A percentile compares a stretch with the other conserved stretches of the same genome.
phyloP scores from a whole-genome alignment of 2,329 filamentous ascomycete species.

The Fusarium humuli region DNA sequence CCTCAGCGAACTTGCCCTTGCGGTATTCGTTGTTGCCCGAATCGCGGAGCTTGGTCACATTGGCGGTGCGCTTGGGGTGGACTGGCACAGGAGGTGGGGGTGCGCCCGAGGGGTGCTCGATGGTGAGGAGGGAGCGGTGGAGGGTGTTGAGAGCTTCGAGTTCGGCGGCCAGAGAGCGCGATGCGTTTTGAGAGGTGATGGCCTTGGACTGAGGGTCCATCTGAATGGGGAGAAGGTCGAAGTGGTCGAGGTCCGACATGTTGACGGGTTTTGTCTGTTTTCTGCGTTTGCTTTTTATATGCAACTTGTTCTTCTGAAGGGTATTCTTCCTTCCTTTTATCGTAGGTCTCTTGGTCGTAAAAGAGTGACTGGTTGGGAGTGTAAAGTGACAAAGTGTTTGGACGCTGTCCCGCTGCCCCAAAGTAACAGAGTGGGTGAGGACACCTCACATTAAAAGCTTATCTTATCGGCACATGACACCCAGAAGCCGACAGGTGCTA shows the following conservation, averaged over 20 bases:
- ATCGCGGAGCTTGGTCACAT: constrained; percentile 92
- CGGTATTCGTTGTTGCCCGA: constrained; percentile 85
- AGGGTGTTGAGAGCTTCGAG: constrained; percentile 81
- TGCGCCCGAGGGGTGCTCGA: constrained; percentile 66
- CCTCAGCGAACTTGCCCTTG: constrained; percentile 79
- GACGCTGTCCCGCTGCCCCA: constrained; percentile 2
- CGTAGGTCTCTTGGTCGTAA: neutral
- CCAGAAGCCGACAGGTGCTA: constrained; percentile 19
- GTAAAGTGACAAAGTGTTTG: constrained; percentile 19
- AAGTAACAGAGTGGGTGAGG: constrained; percentile 41
- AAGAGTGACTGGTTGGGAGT: constrained; percentile 33
- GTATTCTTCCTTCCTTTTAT: neutral
- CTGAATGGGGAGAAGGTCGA: constrained; percentile 82
- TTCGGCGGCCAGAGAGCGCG: constrained; percentile 68
- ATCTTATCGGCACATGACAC: constrained; percentile 56
- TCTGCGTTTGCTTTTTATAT: neutral
- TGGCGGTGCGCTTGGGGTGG: constrained; percentile 89
- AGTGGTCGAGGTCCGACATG: constrained; percentile 76
- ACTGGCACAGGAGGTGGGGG: constrained; percentile 91
- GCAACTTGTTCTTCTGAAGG: neutral
- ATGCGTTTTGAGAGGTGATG: constrained; percentile 64
- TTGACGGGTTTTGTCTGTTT: constrained; percentile 27
- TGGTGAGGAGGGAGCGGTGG: constrained; percentile 76
- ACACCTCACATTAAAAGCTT: constrained; percentile 51
- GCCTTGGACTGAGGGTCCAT: constrained; percentile 87